Evolutionary conservation across 1,284 basidiomycete species (phyloP).

Genomic region (Schizophyllum amplum): DNA sequence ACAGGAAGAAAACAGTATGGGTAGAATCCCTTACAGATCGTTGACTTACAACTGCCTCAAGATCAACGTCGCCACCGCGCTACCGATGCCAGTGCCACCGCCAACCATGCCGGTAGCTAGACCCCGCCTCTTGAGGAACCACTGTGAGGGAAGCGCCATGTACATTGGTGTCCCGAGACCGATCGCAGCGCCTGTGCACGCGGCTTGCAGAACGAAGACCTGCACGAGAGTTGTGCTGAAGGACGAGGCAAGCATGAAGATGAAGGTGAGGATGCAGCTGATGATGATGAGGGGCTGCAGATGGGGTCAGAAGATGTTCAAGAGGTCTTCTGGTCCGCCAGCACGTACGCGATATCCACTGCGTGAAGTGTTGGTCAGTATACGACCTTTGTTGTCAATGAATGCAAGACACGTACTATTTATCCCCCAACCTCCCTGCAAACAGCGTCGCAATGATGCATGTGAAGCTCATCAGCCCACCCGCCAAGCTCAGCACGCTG

Average conservation of each 20-base stretch:
- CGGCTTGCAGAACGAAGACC: conserved; percentile 18
- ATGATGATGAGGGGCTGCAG: conserved; percentile 19
- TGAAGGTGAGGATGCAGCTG: conserved; percentile 16
- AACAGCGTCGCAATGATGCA: background rate
- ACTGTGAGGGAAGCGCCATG: conserved; percentile 19
- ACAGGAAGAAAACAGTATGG: background rate
- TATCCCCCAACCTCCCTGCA: conserved; percentile 10
- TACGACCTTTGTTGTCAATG: background rate
- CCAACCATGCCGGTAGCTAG: conserved; percentile 19
- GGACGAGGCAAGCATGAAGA: conserved; percentile 17
- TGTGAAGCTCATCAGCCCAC: conserved; percentile 12
- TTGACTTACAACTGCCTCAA: conserved; percentile 16
- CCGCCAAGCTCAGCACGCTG: conserved; percentile 14
- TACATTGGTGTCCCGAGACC: conserved; percentile 19
- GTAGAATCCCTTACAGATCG: background rate
- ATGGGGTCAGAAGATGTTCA: background rate
- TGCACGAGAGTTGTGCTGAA: conserved; percentile 18
- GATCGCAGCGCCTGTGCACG: conserved; percentile 14
- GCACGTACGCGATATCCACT: conserved; percentile 14
- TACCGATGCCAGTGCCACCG: conserved; percentile 17
- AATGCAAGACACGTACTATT: conserved; percentile 4
- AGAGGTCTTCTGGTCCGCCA: too few relatives aligned
- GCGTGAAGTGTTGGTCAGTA: conserved; percentile 4
- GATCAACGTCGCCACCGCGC: conserved; percentile 15
- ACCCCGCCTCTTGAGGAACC: conserved; percentile 17